Evolutionary conservation across 192 early-diverging fungal genomes (phyloP).

Genomic region (Umbelopsis vinacea): DNA sequence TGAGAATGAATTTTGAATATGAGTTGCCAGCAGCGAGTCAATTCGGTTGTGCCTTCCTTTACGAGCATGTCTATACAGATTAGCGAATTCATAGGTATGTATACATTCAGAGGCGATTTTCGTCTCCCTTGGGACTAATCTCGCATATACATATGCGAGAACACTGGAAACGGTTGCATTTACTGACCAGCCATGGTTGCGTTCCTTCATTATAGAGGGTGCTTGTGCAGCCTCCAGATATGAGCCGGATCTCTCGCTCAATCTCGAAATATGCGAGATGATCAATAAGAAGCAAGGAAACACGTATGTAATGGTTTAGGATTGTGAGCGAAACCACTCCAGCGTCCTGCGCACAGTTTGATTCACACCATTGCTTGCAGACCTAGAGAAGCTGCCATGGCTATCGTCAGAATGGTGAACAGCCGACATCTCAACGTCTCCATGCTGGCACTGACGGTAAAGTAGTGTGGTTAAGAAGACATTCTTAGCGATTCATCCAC

Average conservation of each 20-base stretch:
- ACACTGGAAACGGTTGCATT: neutral
- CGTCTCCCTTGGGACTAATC: constrained; percentile 22
- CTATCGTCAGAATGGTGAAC: constrained; percentile 71
- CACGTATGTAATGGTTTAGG: constrained; percentile 56
- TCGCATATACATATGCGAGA: neutral
- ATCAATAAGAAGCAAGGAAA: constrained; percentile 90
- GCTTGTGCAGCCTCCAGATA: constrained; percentile 73
- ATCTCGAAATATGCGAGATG: constrained; percentile 95
- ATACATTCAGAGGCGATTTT: neutral
- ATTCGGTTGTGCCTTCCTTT: neutral
- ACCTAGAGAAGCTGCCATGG: constrained; percentile 75
- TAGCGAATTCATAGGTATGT: constrained; percentile 4
- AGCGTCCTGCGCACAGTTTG: neutral
- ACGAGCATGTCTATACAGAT: constrained; percentile 10
- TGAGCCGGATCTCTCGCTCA: constrained; percentile 84
- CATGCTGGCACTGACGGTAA: constrained; percentile 68
- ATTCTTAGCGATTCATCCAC: neutral
- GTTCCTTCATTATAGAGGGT: constrained; percentile 53
- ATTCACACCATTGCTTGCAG: constrained; percentile 28
- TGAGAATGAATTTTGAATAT: constrained; percentile 10
- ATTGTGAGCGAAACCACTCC: neutral
- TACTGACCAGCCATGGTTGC: neutral
- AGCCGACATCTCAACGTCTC: constrained; percentile 58
- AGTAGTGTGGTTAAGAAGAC: neutral
- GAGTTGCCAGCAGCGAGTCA: neutral